Evolutionary conservation across 805 yeast genomes (phyloP), one percentile per base, ranked within the genome.

Genomic region (Tetrapisispora fleetii): DNA sequence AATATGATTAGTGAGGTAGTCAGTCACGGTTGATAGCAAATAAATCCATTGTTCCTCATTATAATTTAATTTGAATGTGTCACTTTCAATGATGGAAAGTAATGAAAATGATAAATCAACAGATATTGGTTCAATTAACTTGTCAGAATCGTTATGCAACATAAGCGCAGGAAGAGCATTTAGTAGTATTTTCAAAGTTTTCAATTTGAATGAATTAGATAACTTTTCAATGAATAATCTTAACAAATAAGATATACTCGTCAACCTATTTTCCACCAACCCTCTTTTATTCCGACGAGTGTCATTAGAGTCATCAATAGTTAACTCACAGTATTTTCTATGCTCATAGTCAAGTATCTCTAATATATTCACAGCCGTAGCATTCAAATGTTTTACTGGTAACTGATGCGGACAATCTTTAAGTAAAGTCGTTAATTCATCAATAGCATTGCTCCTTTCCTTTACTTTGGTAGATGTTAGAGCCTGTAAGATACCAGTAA

Each of bases 381-480:
- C 37, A 4, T 48, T 49, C 4, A 66, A 45, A 8, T 46, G 24
- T 37, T 58, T 67, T 1, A 54, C 43, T 1, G 59, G 58, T 17
- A 57, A 50, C 37, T 33, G 45, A 42, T 46, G 56, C 21, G 63
- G 65, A 24, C 48, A 41, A 48, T 54, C 56, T 51, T 51, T 58
- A 48, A 53, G 48, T 4, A 53, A 60, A 45, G 59, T 65, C 11
- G 70, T 70, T 27, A 78, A 54, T 27, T 60, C 66, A 19, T 60
- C 59, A 9, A 81, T 56, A 0, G 77, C 83, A 43, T 74, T 78
- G 52, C 68, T 77, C 37, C 86, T 65, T 14, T 79, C 85, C 52
- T 73, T 75, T 32, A 78, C 65, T 55, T 75, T 80, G 2, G 72
- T 51, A 0, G 86, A 81, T 22, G 65, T 66, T 37, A 81, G 64